Evolutionary conservation across 108 stramenopile genomes (phyloP).

Genomic region (Skeletonema tropicum): DNA sequence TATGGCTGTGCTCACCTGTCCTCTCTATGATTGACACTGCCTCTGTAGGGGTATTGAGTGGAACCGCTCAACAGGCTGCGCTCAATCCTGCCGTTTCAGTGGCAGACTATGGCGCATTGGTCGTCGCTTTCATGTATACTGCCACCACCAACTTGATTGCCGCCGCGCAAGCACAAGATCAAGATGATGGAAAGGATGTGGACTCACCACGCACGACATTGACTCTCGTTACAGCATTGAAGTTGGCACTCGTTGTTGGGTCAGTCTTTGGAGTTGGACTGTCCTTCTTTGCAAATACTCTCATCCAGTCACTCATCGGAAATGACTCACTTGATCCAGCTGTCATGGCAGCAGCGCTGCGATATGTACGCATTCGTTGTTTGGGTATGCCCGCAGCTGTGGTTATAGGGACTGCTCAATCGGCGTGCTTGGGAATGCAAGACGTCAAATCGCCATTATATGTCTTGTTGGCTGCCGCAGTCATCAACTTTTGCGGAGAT

Average conservation of each 20-base stretch:
- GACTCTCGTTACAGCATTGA: conserved; percentile 67
- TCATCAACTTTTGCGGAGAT: conserved; percentile 83
- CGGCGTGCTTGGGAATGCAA: conserved; percentile 80
- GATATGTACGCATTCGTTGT: conserved; percentile 84
- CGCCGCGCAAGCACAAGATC: conserved; percentile 64
- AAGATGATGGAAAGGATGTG: conserved; percentile 24
- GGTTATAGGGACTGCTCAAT: conserved; percentile 78
- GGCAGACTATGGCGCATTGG: conserved; percentile 73
- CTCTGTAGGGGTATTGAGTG: conserved; percentile 75
- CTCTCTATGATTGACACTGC: conserved; percentile 85
- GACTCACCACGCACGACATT: conserved; percentile 49
- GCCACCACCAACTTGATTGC: conserved; percentile 85
- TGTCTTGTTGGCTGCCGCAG: conserved; percentile 77
- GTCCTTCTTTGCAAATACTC: conserved; percentile 42
- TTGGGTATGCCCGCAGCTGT: conserved; percentile 87
- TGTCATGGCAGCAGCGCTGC: conserved; percentile 71
- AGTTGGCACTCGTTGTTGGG: conserved; percentile 74
- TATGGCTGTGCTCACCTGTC: conserved; percentile 82
- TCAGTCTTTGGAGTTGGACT: conserved; percentile 55
- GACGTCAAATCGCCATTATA: conserved; percentile 79
- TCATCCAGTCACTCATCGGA: conserved; percentile 73
- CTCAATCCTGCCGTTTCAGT: conserved; percentile 82
- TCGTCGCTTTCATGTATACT: conserved; percentile 86
- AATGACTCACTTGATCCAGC: conserved; percentile 70
- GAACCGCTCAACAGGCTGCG: conserved; percentile 86